Percentiles rank a stretch among this genome's conserved stretches.
phyloP scores from a whole-genome alignment of 371 early-diverging fungal genomes.

The Mucor irregularis region DNA sequence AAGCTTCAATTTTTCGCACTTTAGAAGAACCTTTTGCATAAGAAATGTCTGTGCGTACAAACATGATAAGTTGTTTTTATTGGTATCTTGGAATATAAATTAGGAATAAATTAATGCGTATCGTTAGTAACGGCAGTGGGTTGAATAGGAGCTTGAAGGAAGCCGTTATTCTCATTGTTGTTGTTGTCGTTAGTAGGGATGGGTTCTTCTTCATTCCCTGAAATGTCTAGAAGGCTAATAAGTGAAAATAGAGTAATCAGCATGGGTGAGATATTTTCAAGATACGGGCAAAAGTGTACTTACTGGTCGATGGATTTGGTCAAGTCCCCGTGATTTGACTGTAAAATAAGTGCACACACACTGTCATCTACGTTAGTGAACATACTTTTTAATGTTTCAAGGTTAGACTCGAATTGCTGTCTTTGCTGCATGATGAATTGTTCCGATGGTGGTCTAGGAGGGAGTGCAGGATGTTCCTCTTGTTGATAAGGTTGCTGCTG shows the following conservation, averaged over 20 bases:
- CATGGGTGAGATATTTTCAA: background rate
- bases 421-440: background rate
- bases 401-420: constrained; percentile 43
- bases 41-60: too few relatives aligned
- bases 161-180: too few relatives aligned
- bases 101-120: constrained; percentile 8
- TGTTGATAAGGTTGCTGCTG: constrained; percentile 15
- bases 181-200: too few relatives aligned
- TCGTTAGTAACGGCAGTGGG: constrained; percentile 1
- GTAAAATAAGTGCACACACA: constrained; percentile 66
- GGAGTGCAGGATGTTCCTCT: constrained; percentile 17
- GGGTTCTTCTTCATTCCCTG: background rate
- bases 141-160: constrained; percentile 5
- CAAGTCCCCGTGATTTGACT: constrained; percentile 62
- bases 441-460: constrained; percentile 16
- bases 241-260: background rate
- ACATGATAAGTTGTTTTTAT: too few relatives aligned
- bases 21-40: too few relatives aligned
- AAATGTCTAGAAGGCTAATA: constrained; percentile 13
- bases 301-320: constrained; percentile 47
- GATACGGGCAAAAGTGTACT: background rate
- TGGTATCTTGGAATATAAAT: too few relatives aligned
- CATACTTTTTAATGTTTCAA: constrained; percentile 61
- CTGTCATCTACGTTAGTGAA: constrained; percentile 66
- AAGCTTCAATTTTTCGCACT: too few relatives aligned